Evolutionary conservation across 2,329 filamentous ascomycete species (phyloP).

Genomic region (Aspergillus puulaauensis): DNA sequence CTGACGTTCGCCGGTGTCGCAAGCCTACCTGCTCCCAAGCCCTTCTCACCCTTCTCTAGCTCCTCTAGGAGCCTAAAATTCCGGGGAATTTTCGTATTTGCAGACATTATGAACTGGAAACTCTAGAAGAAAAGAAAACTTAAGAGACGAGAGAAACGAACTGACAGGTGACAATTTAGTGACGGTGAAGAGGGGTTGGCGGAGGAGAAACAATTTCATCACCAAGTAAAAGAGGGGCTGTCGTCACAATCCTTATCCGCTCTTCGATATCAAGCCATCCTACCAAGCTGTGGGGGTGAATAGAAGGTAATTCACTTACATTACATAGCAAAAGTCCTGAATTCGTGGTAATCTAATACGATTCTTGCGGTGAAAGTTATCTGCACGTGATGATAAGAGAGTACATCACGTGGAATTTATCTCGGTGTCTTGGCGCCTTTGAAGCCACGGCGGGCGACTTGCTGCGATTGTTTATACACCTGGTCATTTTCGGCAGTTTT

Average conservation of each 20-base stretch:
- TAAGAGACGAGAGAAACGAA: neutral
- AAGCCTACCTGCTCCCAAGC: constrained; percentile 72
- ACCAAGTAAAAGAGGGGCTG: constrained; percentile 21
- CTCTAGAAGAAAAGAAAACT: neutral
- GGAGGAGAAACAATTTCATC: constrained; percentile 13
- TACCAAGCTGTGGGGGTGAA: neutral
- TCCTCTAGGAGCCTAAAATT: constrained; percentile 97
- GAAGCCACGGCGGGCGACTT: constrained; percentile 7
- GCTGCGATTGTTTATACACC: constrained; percentile 5
- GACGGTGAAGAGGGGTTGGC: constrained; percentile 2
- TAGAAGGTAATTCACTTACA: neutral
- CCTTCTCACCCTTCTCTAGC: constrained; percentile 98
- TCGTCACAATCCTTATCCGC: constrained; percentile 13
- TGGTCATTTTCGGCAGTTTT: neutral
- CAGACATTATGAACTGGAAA: constrained; percentile 48
- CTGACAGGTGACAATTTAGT: neutral
- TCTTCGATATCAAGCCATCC: neutral
- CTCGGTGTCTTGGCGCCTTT: constrained; percentile 18
- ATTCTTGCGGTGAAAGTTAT: neutral
- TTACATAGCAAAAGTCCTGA: neutral
- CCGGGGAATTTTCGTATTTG: constrained; percentile 83
- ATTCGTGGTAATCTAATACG: neutral
- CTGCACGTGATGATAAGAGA: neutral
- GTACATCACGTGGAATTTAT: constrained; percentile 20
- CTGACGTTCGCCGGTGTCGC: neutral